Percentiles rank a stretch among this genome's conserved stretches.
phyloP scores from a whole-genome alignment of 2,329 filamentous ascomycete genomes.

The Dactylella cylindrospora region DNA sequence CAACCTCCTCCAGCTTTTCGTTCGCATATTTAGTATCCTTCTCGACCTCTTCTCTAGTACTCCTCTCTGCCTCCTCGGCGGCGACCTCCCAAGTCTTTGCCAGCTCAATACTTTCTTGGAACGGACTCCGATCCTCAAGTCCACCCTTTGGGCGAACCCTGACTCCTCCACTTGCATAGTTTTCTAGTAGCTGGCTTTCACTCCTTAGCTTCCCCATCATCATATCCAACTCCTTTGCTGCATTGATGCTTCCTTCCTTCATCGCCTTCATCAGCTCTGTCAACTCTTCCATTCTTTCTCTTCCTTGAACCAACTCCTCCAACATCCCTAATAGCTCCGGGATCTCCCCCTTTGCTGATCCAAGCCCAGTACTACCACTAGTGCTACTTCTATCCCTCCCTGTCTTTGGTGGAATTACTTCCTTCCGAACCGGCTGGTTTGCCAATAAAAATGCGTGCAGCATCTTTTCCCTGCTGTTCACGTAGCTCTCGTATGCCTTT shows the following conservation, averaged over 20 bases:
- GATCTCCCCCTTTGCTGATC: conserved; percentile 9
- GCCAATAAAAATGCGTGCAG: conserved; percentile 37
- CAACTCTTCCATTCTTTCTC: conserved; percentile 25
- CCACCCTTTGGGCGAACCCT: conserved; percentile 4
- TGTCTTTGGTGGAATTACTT: conserved; percentile 24
- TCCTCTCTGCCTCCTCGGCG: conserved; percentile 37
- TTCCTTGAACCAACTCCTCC: conserved; percentile 34
- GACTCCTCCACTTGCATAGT: conserved; percentile 22
- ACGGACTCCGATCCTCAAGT: conserved; percentile 8
- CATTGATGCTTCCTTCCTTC: conserved; percentile 26
- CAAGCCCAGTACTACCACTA: background rate
- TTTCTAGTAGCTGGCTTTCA: conserved; percentile 34
- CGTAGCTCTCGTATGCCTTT: conserved; percentile 22
- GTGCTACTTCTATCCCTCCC: conserved; percentile 16
- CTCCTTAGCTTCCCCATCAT: conserved; percentile 32
- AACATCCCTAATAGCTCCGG: conserved; percentile 19
- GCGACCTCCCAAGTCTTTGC: conserved; percentile 35
- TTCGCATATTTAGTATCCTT: conserved; percentile 17
- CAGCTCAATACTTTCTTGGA: conserved; percentile 21
- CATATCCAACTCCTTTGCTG: conserved; percentile 21
- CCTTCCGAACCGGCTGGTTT: conserved; percentile 23
- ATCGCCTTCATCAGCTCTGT: conserved; percentile 31
- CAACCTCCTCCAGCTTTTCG: conserved; percentile 23
- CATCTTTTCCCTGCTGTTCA: conserved; percentile 30
- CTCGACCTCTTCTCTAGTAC: conserved; percentile 15